These are phyloP conservation scores for Crithidia brevicula DNA, from an alignment of 208 protist genomes.

Conservation along the genomic window DNA sequence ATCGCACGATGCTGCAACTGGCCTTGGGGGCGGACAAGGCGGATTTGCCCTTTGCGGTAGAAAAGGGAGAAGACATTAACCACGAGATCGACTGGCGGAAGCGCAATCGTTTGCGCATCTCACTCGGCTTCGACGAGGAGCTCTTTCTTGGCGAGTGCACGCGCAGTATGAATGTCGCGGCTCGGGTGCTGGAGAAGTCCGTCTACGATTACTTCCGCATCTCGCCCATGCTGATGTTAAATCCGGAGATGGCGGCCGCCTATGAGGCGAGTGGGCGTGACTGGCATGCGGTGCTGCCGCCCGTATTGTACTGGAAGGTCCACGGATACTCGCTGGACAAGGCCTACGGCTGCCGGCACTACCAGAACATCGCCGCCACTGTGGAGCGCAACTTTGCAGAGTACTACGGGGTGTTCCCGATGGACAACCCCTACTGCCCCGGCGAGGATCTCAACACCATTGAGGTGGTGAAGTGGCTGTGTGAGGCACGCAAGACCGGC, in stretches of 20 bases:
- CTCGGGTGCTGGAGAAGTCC: slow-evolving; percentile 66
- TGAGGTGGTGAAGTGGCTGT: slow-evolving; percentile 52
- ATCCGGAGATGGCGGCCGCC: slow-evolving; percentile 18
- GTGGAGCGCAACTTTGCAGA: slow-evolving; percentile 66
- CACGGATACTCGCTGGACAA: slow-evolving; percentile 58
- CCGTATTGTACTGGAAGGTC: slow-evolving; percentile 79
- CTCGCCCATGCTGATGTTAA: slow-evolving; percentile 13
- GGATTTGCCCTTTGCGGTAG: slow-evolving; percentile 22
- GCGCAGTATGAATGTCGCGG: slow-evolving; percentile 56
- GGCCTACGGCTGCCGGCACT: slow-evolving; percentile 51
- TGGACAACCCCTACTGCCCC: slow-evolving; percentile 86
- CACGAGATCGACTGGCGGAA: slow-evolving; percentile 64
- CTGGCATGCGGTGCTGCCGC: slow-evolving; percentile 50
- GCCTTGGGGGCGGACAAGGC: slow-evolving; percentile 63
- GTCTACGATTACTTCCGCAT: slow-evolving; percentile 43
- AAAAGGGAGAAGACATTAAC: slow-evolving; percentile 29
- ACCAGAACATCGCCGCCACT: slow-evolving; percentile 46
- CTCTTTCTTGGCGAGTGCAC: slow-evolving; percentile 62
- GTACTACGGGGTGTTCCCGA: slow-evolving; percentile 74
- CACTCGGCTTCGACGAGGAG: slow-evolving; percentile 85
- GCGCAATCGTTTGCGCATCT: slow-evolving; percentile 83
- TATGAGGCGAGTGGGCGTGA: slow-evolving; percentile 28
- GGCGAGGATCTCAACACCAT: slow-evolving; percentile 90
- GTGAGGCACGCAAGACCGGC: slow-evolving; percentile 33
- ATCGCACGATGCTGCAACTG: slow-evolving; percentile 65